Percentiles rank a stretch among this genome's conserved stretches.
These are phyloP conservation scores for Eimeria falciformis DNA, from an alignment of 169 alveolate genomes.

Conservation along the genomic window DNA sequence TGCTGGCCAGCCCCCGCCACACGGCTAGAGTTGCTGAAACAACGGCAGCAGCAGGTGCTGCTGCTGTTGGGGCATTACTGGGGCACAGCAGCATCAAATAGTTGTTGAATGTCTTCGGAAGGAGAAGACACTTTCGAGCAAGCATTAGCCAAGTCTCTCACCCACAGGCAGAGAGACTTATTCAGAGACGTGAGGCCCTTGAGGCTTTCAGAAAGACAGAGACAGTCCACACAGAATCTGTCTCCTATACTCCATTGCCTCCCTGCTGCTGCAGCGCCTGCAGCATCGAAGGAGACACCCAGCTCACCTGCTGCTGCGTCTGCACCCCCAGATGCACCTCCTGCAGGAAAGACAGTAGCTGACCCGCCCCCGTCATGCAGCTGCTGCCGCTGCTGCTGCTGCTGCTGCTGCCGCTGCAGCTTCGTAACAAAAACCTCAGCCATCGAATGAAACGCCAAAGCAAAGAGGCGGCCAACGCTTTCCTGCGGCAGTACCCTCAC, in stretches of 20 bases:
- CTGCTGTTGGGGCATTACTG: neutral
- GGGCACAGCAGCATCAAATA: conserved; percentile 1
- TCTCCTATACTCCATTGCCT: conserved; percentile 28
- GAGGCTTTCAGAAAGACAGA: conserved; percentile 3
- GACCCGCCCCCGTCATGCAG: neutral
- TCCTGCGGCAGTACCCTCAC: conserved; percentile 24
- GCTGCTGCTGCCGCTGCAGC: conserved; percentile 53
- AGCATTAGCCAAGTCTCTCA: neutral
- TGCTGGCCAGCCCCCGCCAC: neutral
- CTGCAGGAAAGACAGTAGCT: neutral
- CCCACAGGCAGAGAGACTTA: neutral
- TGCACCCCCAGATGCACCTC: neutral
- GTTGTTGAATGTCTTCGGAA: neutral
- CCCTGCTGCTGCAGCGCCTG: conserved; percentile 24
- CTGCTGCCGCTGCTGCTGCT: conserved; percentile 16
- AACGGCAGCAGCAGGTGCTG: conserved; percentile 1
- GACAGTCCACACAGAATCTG: neutral
- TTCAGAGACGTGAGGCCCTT: neutral
- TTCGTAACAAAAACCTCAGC: neutral
- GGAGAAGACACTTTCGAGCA: neutral
- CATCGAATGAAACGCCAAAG: conserved; percentile 34
- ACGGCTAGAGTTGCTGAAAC: neutral
- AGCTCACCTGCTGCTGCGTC: neutral
- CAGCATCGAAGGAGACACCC: neutral
- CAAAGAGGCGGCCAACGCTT: conserved; percentile 11